Evolutionary conservation across 257 asterid genomes (phyloP), one percentile per base, ranked within the genome.

Genomic region (Nicotiana obtusifolia): DNA sequence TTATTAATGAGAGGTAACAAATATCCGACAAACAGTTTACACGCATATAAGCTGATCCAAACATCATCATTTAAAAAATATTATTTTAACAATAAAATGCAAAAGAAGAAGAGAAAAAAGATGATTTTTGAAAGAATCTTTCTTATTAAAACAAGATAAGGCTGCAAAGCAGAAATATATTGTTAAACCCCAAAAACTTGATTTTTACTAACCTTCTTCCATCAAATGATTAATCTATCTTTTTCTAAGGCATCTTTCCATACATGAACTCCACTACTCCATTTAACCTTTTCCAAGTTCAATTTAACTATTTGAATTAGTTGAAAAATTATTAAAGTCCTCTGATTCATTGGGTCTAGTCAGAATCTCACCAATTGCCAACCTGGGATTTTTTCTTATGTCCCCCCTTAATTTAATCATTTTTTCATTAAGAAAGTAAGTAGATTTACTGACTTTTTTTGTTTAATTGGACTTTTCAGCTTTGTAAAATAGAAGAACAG

Each of bases 291-390:
- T 85, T 71, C 61, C 57, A 8, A 77, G 44, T 80, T 71, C 47
- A 77, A 77, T 59, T 47, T 30, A 31, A 15, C 30, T 44, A 47
- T 62, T 80, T 57, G 16, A 24, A 62, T 62, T 62, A 10, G 66
- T 66, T 44, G 8, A 6, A 35, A 37, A 33, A 57, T 69, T 41
- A 8, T 37, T 49, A 20, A 57, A 30, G 67, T 24, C 20, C 16
- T 57, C 33, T 56, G 76, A 85, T 89, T 84, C 94, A 91, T 81
- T 90, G 93, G 81, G 93, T 81, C 87, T 83, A 89, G 91, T 91
- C 97, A 91, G 86, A 90, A 83, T 83, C 84, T 88, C 86, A 85
- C 88, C 87, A 80, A 84, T 69, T 88, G 92, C 90, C 93, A 87
- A 90, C 91, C 90, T 90, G 91, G 92, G 89, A 86, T 88, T 87